Base-by-base conservation (phyloP, 2,329 filamentous ascomycete genomes). In the Apiospora aurea region DNA sequence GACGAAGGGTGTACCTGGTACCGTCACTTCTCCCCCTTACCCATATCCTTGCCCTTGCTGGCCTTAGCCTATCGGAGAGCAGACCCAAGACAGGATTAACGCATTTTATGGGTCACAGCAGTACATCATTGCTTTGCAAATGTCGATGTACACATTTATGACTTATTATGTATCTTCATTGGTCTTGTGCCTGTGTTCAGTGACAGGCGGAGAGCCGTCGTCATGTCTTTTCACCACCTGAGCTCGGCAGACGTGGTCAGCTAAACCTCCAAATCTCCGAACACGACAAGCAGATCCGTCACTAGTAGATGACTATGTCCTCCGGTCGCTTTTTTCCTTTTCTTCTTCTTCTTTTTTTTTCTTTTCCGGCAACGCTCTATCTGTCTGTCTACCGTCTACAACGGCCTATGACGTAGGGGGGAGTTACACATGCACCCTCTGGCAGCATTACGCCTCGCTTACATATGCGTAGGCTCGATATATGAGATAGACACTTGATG, bases 201-300 rank as follows among this genome's bases (percentile, higher is more conserved):
- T 51, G n/a, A 14, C 49, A 51, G 49, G 46, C 26, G 26, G 29
- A 61, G 53, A 64, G 34, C 57, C 57, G 29, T 64, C 57, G 34
- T 41, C 29, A 64, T 64, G 26, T 3, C 26, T 34, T 34, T 34
- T 64, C 10, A 47, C 46, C 21, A 29, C 53, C 13, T 57, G 14
- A 57, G 18, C 53, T 61, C 72, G 41, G 72, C 73, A 46, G 71
- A 72, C 61, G 75, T 66, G 46, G 51, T 75, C 13, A 75, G 29
- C 61, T 74, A 57, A 29, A 67, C 69, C 68, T 72, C 29, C 67
- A 53, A 69, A 69, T 49, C 51, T 64, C 57, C 57, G 57, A 64
- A 64, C 57, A 64, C 57, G 57, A 64, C 57, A 21, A 64, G 57
- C 57, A 38, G 57, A 64, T 64, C 34, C 34, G 57, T 64, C 53